Base-by-base conservation (phyloP, 1,139 yeast species). In the Casaregolazyma lundiana region DNA sequence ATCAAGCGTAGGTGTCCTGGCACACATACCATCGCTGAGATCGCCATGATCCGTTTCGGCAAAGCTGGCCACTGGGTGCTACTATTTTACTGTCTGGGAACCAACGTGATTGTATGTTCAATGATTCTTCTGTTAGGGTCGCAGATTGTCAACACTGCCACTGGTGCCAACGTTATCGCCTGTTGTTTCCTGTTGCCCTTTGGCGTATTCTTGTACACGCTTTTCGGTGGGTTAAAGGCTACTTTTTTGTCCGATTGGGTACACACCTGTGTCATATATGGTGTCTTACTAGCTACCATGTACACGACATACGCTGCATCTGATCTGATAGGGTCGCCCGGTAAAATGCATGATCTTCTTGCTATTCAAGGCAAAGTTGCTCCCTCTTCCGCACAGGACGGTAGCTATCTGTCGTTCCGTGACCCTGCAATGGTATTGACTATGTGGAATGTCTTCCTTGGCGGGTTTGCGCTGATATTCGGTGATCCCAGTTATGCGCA, bases 201-300 rank as follows among this genome's bases (percentile, higher is more conserved):
- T 22, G 94, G 95, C 53, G 92, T 85, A 41, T 80, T 85, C 32
- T 67, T 84, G 36, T 87, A 86, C 66, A 86, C 95, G 2, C 65
- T 85, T 44, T 82, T 84, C 54, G 96, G 95, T 52, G 95, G 96
- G 60, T 77, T 87, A 58, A 86, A 84, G 63, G 92, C 95, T 22
- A 87, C 95, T 2, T 84, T 87, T 64, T 70, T 85, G 59, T 85
- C 95, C 9, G 96, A 87, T 64, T 87, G 83, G 62, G 77, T 79
- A 48, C 95, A 87, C 65, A 86, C 78, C 0, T 66, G 73, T 39
- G 66, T 72, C 48, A 64, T 73, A 41, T 67, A 70, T 50, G 60
- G 69, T 44, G 66, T 72, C 38, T 58, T 70, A 22, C 52, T 67
- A 38, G 43, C 65, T 37, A 66, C 66, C 45, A 60, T 64, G n/a